Conservation (phyloP, 2,329 filamentous ascomycete species). For the Blastomyces gilchristii region DNA sequence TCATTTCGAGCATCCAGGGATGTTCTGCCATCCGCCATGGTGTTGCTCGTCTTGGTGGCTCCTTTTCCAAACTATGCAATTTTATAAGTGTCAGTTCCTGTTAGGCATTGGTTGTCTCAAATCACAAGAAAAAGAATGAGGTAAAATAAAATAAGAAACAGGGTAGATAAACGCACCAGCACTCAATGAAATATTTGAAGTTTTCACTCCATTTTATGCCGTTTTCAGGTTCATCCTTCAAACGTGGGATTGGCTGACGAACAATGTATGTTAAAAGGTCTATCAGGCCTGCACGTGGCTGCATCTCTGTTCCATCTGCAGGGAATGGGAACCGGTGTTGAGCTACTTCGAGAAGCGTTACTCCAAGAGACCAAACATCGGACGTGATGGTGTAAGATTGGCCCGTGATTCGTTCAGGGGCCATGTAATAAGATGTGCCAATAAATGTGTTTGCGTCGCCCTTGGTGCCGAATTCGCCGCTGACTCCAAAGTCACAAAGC, state of each 20-base stretch:
- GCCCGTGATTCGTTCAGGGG: constrained; percentile 91
- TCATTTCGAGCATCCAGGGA: constrained; percentile 98
- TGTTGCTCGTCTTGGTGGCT: constrained; percentile 72
- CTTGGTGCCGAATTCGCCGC: constrained; percentile 95
- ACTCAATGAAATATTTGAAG: constrained; percentile 99
- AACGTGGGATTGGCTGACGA: constrained; percentile 81
- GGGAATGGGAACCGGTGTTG: constrained; percentile 98
- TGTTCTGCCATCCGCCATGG: constrained; percentile 99
- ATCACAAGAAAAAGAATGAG: background rate
- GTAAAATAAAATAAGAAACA: constrained; percentile 12
- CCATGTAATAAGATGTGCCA: constrained; percentile 98
- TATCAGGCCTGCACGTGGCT: constrained; percentile 83
- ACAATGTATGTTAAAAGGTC: constrained; percentile 97
- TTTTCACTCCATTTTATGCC: constrained; percentile 91
- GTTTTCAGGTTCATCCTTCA: constrained; percentile 87
- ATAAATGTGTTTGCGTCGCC: constrained; percentile 98
- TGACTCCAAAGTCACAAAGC: constrained; percentile 96
- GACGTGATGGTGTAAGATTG: constrained; percentile 98
- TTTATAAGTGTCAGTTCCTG: constrained; percentile 1
- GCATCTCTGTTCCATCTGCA: constrained; percentile 90
- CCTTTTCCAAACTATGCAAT: constrained; percentile 75
- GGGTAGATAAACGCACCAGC: constrained; percentile 63
- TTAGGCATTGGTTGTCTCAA: background rate
- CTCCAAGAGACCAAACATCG: constrained; percentile 95
- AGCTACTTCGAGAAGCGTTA: constrained; percentile 96